phyloP scores from a whole-genome alignment of 257 asterid species.

The Nicotiana paniculata region DNA sequence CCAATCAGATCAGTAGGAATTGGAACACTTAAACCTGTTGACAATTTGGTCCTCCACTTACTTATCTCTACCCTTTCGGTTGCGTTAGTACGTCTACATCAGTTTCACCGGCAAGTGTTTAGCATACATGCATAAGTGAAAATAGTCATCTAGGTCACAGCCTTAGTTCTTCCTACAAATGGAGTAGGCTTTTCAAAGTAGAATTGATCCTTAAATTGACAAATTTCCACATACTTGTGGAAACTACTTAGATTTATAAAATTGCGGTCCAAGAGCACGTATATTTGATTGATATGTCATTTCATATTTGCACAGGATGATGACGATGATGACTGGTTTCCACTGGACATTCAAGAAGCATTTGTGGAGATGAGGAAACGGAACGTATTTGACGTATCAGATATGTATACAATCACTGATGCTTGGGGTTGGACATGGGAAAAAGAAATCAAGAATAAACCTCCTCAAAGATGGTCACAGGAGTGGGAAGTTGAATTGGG shows the following conservation, averaged over 20 bases:
- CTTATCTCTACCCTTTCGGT: not conserved
- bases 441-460: slow-evolving; percentile 68
- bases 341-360: slow-evolving; percentile 86
- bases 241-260: not conserved
- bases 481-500: slow-evolving; percentile 99
- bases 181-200: not conserved
- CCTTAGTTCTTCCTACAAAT: not conserved
- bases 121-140: not conserved
- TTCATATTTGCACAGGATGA: slow-evolving; percentile 51
- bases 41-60: not conserved
- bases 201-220: not conserved
- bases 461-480: slow-evolving; percentile 93
- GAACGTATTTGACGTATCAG: slow-evolving; percentile 78
- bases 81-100: not conserved
- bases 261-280: not conserved
- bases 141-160: not conserved
- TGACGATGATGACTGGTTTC: slow-evolving; percentile 95
- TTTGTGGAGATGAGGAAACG: slow-evolving; percentile 79
- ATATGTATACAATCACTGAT: slow-evolving; percentile 95
- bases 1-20: not conserved
- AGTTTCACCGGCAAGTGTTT: not conserved
- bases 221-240: not conserved
- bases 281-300: not conserved
- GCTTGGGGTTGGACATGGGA: slow-evolving; percentile 99
- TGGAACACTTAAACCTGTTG: slow-evolving; percentile 3